Conservation (phyloP, 176 grass and related monocot genomes). For the Musa schizocarpa region DNA sequence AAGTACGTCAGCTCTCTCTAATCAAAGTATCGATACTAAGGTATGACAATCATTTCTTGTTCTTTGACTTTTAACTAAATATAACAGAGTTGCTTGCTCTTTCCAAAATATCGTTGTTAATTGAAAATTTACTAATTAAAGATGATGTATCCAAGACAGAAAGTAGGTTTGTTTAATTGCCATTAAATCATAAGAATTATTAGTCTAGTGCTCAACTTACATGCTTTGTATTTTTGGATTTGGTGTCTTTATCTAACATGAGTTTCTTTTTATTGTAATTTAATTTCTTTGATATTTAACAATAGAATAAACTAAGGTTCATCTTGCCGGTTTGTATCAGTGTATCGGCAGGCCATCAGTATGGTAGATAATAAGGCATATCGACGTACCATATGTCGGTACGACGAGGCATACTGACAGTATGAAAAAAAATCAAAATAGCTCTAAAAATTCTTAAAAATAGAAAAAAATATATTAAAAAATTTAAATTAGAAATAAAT, state of each 20-base stretch:
- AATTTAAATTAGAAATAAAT: no score
- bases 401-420: no score
- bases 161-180: neutral
- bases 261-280: neutral
- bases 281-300: neutral
- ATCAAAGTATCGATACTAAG: neutral
- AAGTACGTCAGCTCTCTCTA: conserved; percentile 17
- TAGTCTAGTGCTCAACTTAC: neutral
- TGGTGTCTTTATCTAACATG: neutral
- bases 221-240: neutral
- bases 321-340: no score
- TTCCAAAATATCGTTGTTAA: neutral
- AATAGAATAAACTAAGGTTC: neutral
- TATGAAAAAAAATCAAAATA: no score
- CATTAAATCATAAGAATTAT: neutral
- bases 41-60: neutral
- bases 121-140: neutral
- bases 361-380: no score
- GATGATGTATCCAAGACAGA: neutral
- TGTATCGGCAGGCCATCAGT: no score
- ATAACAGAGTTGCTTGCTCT: neutral
- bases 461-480: no score
- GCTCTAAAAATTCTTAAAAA: no score
- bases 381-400: no score
- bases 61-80: neutral